A percentile compares a stretch with the other conserved stretches of the same genome.
phyloP scores from a whole-genome alignment of 108 stramenopile species.

The Schizochytrium sp. region DNA sequence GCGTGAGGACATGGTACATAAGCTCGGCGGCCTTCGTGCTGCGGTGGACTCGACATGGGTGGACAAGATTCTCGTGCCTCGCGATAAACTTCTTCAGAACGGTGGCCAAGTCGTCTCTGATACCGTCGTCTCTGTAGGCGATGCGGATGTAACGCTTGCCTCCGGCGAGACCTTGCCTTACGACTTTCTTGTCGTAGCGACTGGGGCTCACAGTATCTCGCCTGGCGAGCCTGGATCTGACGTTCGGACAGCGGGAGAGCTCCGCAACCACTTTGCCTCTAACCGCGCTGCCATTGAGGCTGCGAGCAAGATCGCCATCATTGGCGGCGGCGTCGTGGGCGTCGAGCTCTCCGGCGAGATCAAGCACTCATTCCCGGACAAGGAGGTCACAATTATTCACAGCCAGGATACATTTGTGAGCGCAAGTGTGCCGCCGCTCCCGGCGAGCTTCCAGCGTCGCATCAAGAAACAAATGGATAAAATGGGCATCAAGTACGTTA shows the following conservation, averaged over 20 bases:
- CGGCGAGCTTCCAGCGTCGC: background rate
- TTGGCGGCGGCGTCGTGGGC: slow-evolving; percentile 40
- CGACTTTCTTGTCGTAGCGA: background rate
- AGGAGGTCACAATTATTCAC: slow-evolving; percentile 32
- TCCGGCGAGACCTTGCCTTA: background rate
- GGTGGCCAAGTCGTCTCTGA: background rate
- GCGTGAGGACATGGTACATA: slow-evolving; percentile 18
- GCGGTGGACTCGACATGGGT: slow-evolving; percentile 22
- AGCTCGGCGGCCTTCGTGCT: slow-evolving; percentile 25
- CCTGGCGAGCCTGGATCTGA: background rate
- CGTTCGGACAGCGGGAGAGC: background rate
- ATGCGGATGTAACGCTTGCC: background rate
- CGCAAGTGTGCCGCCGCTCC: background rate
- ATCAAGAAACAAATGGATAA: background rate
- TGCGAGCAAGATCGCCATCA: slow-evolving; percentile 26
- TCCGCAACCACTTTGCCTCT: background rate
- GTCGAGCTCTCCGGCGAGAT: slow-evolving; percentile 40
- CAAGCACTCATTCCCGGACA: slow-evolving; percentile 23
- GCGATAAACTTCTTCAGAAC: slow-evolving; percentile 14
- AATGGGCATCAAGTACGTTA: background rate
- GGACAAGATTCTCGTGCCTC: slow-evolving; percentile 9
- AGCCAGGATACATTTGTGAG: background rate
- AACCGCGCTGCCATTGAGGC: background rate
- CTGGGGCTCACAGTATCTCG: background rate
- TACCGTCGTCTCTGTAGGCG: background rate